Evolutionary conservation across 192 early-diverging fungal species (phyloP), one percentile per base, ranked within the genome.

Genomic region (Rhizoclosmatium sp.): DNA sequence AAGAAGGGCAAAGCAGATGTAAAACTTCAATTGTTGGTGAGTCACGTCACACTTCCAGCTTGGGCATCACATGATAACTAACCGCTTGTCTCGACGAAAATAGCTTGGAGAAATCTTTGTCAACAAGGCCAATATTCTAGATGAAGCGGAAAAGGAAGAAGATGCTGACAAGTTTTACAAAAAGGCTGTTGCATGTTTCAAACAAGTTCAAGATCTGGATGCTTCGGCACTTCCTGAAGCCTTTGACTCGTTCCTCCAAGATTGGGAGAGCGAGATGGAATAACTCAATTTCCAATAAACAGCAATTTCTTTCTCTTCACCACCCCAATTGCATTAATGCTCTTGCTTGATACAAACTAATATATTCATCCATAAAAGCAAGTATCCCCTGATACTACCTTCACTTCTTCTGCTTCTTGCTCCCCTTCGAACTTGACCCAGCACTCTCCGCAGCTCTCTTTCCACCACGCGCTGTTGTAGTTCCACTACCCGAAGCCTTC

Each of bases 181-280:
- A 51, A 67, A 77, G 54, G 82, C 82, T 9, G 79, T 84, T 42
- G 76, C 78, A 3, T 77, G 47, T 68, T 84, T 84, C 71, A 64
- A 81, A 47, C n/a, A 46, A n/a, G 82, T 84, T 9, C 31, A 72
- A 44, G 64, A 16, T 16, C 7, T 78, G 3, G 82, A 84, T 68
- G 10, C 71, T 3, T 49, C 47, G 7, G 80, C 79, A 21, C 75
- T 84, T 46, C 82, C 82, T 2, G 76, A 81, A 39, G 75, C 76
- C 9, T 84, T 84, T 81, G 79, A 75, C n/a, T 68, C 75, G 3
- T 84, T 84, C 67, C 40, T 84, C 12, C 70, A 60, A 21, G 69
- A 78, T 19, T 84, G 82, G 82, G 73, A 84, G 68, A 23, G 51
- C 19, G 82, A 79, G 16, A 69, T 82, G 70, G 61, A 62, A 62